Evolutionary conservation across 2,329 filamentous ascomycete species (phyloP).

Genomic region (Fusarium sp.): DNA sequence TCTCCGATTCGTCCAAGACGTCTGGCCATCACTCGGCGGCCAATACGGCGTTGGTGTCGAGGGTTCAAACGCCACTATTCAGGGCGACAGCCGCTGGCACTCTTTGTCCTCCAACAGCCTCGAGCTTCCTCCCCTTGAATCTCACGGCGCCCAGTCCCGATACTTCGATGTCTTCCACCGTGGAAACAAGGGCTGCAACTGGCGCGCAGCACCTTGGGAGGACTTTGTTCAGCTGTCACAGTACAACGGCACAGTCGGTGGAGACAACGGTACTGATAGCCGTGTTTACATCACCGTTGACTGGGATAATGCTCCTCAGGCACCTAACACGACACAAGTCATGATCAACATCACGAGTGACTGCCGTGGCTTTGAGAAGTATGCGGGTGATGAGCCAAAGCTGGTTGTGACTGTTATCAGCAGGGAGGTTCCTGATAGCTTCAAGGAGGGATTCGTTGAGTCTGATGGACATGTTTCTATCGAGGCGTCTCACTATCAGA

Average conservation of each 20-base stretch:
- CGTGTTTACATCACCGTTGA: conserved; percentile 47
- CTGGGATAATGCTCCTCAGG: conserved; percentile 52
- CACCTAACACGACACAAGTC: conserved; percentile 56
- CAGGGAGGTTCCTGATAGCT: conserved; percentile 59
- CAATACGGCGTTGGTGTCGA: conserved; percentile 50
- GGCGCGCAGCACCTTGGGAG: conserved; percentile 48
- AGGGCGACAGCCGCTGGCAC: conserved; percentile 61
- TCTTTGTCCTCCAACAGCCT: conserved; percentile 56
- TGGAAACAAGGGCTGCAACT: conserved; percentile 46
- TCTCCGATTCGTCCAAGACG: conserved; percentile 54
- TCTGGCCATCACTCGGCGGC: conserved; percentile 63
- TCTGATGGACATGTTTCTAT: conserved; percentile 67
- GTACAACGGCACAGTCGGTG: conserved; percentile 45
- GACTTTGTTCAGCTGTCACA: conserved; percentile 47
- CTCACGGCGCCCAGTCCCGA: conserved; percentile 45
- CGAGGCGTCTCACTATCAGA: conserved; percentile 63
- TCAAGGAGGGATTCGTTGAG: conserved; percentile 70
- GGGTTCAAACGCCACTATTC: conserved; percentile 48
- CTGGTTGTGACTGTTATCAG: conserved; percentile 67
- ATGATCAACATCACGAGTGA: conserved; percentile 63
- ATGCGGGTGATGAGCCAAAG: conserved; percentile 53
- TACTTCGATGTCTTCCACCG: conserved; percentile 52
- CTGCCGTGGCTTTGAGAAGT: conserved; percentile 56
- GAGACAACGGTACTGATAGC: conserved; percentile 45
- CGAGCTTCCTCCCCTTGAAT: conserved; percentile 47